Base-by-base conservation (phyloP, 306 rosid species). In the Cyclanthera cordifolia region DNA sequence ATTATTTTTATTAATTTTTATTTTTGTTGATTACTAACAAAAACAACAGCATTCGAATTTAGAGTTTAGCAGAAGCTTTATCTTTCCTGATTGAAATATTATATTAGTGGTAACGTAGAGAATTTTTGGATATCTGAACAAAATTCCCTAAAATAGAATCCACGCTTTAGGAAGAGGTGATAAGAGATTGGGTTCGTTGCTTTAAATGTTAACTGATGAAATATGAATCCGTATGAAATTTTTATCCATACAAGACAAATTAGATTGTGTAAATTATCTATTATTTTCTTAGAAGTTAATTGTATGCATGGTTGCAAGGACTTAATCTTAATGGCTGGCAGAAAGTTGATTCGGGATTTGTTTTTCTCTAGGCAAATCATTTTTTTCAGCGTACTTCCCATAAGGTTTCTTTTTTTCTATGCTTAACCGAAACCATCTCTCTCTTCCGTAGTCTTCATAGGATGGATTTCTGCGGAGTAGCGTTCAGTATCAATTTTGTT, bases 261-360 rank as follows among this genome's bases (percentile, higher is more conserved):
- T 57, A 57, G 23, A 57, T 30, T 28, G 39, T 57, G 65, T 15
- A 15, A 8, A 57, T 6, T 28, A 30, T n/a, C n/a, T n/a, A n/a
- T 32, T 58, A 14, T 32, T 58, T 57, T 30, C 23, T 58, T 16
- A 32, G 41, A 15, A 58, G 32, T 15, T 3, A 13, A 8, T 58
- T 5, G 8, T 58, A 46, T 58, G 66, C 24, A 30, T 45, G 4
- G 66, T 58, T n/a, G 66, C 66, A 16, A 24, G 8, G 46, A 15
- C 21, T 58, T 3, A 16, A 28, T 58, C 60, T 60, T 51, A 25
- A 82, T 84, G 97, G 84, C 93, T 1, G 63, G 82, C 37, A 74
- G 83, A 75, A 90, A 88, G 82, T 84, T 88, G 47, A 78, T 90
- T 76, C 90, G 93, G 20, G 95, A 88, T 78, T 77, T 88, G 25